Percentiles rank a stretch among this genome's conserved stretches.
Evolutionary conservation across 1,139 yeast genomes (phyloP).

Genomic region (Lodderomyces pseudojiufengensis): DNA sequence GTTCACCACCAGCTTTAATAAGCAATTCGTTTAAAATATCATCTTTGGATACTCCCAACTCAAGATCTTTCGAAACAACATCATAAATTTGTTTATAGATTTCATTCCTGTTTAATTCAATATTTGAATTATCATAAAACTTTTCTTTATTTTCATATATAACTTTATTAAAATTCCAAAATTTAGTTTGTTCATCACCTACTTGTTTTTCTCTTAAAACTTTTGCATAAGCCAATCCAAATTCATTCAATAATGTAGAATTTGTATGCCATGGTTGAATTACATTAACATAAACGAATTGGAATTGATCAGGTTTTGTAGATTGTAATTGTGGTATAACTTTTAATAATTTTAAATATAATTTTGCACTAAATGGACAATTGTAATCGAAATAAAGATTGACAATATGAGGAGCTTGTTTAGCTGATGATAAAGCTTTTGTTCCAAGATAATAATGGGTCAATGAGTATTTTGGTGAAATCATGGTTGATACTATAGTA

Average conservation of each 20-base stretch:
- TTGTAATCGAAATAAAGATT: slow-evolving; percentile 70
- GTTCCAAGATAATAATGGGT: slow-evolving; percentile 34
- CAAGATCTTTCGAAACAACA: slow-evolving; percentile 39
- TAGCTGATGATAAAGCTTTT: slow-evolving; percentile 18
- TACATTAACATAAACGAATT: slow-evolving; percentile 60
- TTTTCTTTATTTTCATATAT: slow-evolving; percentile 51
- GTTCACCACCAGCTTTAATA: slow-evolving; percentile 23
- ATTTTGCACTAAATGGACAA: slow-evolving; percentile 70
- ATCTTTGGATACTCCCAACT: slow-evolving; percentile 34
- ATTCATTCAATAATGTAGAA: slow-evolving; percentile 66
- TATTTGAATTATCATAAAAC: slow-evolving; percentile 63
- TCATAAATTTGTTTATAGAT: slow-evolving; percentile 54
- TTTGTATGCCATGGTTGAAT: slow-evolving; percentile 88
- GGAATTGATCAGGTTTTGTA: slow-evolving; percentile 49
- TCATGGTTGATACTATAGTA: slow-evolving; percentile 20
- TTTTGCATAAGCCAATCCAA: slow-evolving; percentile 63
- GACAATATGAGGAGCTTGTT: slow-evolving; percentile 29
- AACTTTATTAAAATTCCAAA: slow-evolving; percentile 60
- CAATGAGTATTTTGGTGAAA: slow-evolving; percentile 39
- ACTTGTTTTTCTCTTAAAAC: slow-evolving; percentile 41
- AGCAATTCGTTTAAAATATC: slow-evolving; percentile 33
- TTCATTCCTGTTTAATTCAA: slow-evolving; percentile 51
- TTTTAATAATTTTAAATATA: slow-evolving; percentile 53
- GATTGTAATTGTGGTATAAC: slow-evolving; percentile 53
- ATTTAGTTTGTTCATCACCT: slow-evolving; percentile 24